phyloP scores from a whole-genome alignment of 208 protist genomes.

The Angomonas deanei region DNA sequence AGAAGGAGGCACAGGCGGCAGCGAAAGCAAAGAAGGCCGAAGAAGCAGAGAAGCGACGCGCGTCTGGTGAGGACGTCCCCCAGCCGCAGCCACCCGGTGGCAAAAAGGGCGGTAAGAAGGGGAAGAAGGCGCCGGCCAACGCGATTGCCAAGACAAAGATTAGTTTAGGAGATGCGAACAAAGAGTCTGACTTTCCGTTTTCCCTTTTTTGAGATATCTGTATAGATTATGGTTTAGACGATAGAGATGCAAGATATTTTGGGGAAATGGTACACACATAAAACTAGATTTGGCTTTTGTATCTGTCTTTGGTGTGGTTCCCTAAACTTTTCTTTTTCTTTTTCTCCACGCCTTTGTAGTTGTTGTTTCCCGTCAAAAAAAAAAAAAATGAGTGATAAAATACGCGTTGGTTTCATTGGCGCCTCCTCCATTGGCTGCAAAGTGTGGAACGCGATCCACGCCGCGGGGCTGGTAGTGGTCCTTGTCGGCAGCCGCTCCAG shows the following conservation, averaged over 20 bases:
- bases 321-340: neutral
- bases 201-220: neutral
- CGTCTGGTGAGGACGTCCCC: neutral
- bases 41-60: neutral
- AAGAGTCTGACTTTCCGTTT: neutral
- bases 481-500: slow-evolving; percentile 23
- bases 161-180: neutral
- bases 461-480: slow-evolving; percentile 27
- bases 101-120: neutral
- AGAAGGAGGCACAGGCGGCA: neutral
- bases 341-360: too few relatives aligned
- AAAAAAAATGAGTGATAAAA: slow-evolving; percentile 7
- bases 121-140: neutral
- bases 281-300: too few relatives aligned
- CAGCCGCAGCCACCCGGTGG: neutral
- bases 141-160: neutral
- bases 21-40: neutral
- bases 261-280: too few relatives aligned
- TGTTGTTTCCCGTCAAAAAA: too few relatives aligned
- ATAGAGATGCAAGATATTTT: too few relatives aligned
- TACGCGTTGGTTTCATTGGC: slow-evolving; percentile 39
- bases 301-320: neutral
- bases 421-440: slow-evolving; percentile 34
- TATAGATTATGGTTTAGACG: too few relatives aligned
- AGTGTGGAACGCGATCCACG: slow-evolving; percentile 27